Conservation (phyloP, 805 yeast genomes). For the Metschnikowia cerradonensis region DNA sequence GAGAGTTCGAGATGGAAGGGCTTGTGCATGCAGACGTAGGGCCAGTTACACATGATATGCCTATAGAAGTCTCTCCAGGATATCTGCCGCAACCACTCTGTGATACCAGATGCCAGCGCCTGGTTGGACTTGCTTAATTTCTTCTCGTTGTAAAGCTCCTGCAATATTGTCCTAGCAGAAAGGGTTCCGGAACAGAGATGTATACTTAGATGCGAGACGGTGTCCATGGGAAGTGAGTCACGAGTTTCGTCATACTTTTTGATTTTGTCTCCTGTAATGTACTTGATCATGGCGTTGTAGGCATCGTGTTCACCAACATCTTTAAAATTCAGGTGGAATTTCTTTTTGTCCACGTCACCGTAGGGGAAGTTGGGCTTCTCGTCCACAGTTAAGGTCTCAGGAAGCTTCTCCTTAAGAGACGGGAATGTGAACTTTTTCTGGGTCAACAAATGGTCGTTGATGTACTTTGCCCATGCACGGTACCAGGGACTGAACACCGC, state of each 20-base stretch:
- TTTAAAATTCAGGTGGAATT: constrained; percentile 24
- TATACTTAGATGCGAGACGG: constrained; percentile 41
- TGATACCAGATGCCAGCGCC: constrained; percentile 31
- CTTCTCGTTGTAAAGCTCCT: constrained; percentile 24
- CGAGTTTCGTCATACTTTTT: constrained; percentile 30
- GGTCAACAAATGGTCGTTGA: constrained; percentile 19
- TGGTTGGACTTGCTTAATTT: constrained; percentile 20
- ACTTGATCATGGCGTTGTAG: constrained; percentile 16
- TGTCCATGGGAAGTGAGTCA: constrained; percentile 26
- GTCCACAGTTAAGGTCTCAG: constrained; percentile 6
- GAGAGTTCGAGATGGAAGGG: constrained; percentile 45
- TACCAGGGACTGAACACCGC: constrained; percentile 46
- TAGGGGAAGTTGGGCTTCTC: constrained; percentile 14
- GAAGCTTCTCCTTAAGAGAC: constrained; percentile 13
- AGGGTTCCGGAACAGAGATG: constrained; percentile 46
- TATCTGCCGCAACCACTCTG: constrained; percentile 49
- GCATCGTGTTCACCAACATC: constrained; percentile 35
- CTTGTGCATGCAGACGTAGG: constrained; percentile 46
- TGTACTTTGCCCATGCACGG: constrained; percentile 32
- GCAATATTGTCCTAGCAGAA: constrained; percentile 38
- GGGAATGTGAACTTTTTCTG: constrained; percentile 13
- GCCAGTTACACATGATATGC: constrained; percentile 47
- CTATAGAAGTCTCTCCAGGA: constrained; percentile 59
- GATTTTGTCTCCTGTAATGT: constrained; percentile 22
- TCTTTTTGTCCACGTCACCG: constrained; percentile 17